These are phyloP conservation scores for Neurospora africana DNA, from an alignment of 495 filamentous ascomycete species.

Conservation along the genomic window DNA sequence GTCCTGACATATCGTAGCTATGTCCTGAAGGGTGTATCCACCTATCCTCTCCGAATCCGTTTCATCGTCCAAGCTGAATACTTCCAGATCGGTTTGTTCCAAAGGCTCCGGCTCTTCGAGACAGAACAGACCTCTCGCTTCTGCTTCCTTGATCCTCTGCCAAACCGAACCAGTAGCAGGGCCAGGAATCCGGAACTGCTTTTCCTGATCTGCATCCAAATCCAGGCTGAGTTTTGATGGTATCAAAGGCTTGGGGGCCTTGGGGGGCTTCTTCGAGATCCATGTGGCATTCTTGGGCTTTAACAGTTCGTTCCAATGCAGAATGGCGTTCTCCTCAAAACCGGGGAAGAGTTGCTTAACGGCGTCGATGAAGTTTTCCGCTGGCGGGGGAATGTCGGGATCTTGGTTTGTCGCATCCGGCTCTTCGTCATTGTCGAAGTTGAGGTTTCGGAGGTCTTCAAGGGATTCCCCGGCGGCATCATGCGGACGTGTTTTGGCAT, in stretches of 20 bases:
- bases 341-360: constrained; percentile 58
- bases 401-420: constrained; percentile 33
- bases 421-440: constrained; percentile 34
- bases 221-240: constrained; percentile 84
- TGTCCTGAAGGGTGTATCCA: constrained; percentile 60
- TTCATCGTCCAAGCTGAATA: constrained; percentile 40
- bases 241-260: constrained; percentile 67
- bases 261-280: constrained; percentile 55
- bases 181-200: constrained; percentile 59
- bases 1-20: constrained; percentile 71
- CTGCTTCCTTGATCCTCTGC: constrained; percentile 47
- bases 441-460: constrained; percentile 26
- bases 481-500: constrained; percentile 19
- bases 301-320: constrained; percentile 63
- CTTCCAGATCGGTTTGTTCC: constrained; percentile 47
- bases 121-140: constrained; percentile 49
- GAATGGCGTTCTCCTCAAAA: constrained; percentile 54
- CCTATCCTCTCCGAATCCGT: constrained; percentile 54
- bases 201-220: constrained; percentile 68
- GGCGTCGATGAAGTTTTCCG: constrained; percentile 56
- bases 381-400: constrained; percentile 43
- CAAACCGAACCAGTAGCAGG: constrained; percentile 28
- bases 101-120: constrained; percentile 35
- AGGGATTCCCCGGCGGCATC: constrained; percentile 9
- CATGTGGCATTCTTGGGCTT: constrained; percentile 63